phyloP scores from a whole-genome alignment of 352 stramenopile species.

The Saprolegnia parasitica region DNA sequence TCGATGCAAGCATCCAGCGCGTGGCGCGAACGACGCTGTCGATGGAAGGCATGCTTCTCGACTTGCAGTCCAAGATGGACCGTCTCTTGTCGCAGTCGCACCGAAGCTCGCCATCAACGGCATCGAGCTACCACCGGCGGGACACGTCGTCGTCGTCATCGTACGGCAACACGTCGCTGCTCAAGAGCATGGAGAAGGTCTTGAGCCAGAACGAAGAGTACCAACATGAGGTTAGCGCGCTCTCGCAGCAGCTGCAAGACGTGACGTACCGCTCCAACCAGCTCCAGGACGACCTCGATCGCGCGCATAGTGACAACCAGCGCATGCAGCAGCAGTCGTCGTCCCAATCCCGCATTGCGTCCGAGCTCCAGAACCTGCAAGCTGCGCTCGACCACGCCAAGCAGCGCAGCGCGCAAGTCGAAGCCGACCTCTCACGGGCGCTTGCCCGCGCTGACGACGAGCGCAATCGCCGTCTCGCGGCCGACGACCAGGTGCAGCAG shows the following conservation, averaged over 20 bases:
- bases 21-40: constrained; percentile 72
- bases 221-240: constrained; percentile 53
- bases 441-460: constrained; percentile 19
- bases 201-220: constrained; percentile 59
- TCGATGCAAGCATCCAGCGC: constrained; percentile 63
- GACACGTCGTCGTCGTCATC: constrained; percentile 36
- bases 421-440: constrained; percentile 31
- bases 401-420: constrained; percentile 36
- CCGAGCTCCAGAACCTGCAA: constrained; percentile 34
- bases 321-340: constrained; percentile 40
- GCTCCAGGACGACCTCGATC: constrained; percentile 55
- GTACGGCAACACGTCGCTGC: constrained; percentile 32
- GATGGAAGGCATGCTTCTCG: constrained; percentile 65
- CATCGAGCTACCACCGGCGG: constrained; percentile 31
- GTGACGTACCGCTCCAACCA: constrained; percentile 49
- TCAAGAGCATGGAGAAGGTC: constrained; percentile 77
- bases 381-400: constrained; percentile 45
- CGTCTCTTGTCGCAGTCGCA: constrained; percentile 61
- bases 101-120: constrained; percentile 40
- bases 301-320: constrained; percentile 43
- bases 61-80: constrained; percentile 78
- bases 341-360: neutral
- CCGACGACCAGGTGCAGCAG: neutral
- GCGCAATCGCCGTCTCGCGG: neutral
- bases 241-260: constrained; percentile 45